Evolutionary conservation across 371 early-diverging fungal genomes (phyloP), one percentile per base, ranked within the genome.

Genomic region (Paraphysoderma sedebokerense): DNA sequence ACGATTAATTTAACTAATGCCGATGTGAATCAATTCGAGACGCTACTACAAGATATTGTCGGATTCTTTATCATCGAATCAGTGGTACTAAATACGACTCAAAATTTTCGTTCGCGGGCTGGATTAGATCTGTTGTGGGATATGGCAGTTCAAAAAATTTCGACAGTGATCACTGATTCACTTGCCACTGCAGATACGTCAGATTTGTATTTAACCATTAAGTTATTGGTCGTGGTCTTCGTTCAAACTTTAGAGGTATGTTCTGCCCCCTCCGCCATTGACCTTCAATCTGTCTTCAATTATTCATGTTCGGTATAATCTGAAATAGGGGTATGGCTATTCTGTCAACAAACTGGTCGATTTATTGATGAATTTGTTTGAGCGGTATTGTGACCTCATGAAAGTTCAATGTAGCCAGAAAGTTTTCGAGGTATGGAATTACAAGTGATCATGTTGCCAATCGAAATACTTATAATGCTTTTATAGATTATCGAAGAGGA

Each of bases 41-140:
- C 66, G 0, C 70, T 83, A 39, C 59, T 96, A 31, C 77, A 84
- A 48, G 92, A 92, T 31, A 76, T 93, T 52, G 82, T 86, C 28
- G 98, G 98, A 0, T 97, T 92, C 58, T 97, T 97, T 56, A 81
- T 91, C 39, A 81, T 95, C 17, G 98, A 97, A 55, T 81, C 87
- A 46, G 71, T 78, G 40, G 81, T 97, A 30, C 55, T 90, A 45
- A 77, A 81, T 47, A 79, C 90, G n/a, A 89, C 93, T 1, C 75
- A 73, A 17, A 81, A 91, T 48, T 95, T 97, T 56, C 73, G 95
- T 51, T 82, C 90, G 17, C 80, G 85, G 50, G 62, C 78, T 5
- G 84, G 83, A 58, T 85, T 91, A 31, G 92, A 92, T 52, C 68
- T 72, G 3, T 72, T 93, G 31, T 95, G 96, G 85, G 89, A 91